Evolutionary conservation across 768 basidiomycete genomes (phyloP), one percentile per base, ranked within the genome.

Genomic region (Suillus paluster): DNA sequence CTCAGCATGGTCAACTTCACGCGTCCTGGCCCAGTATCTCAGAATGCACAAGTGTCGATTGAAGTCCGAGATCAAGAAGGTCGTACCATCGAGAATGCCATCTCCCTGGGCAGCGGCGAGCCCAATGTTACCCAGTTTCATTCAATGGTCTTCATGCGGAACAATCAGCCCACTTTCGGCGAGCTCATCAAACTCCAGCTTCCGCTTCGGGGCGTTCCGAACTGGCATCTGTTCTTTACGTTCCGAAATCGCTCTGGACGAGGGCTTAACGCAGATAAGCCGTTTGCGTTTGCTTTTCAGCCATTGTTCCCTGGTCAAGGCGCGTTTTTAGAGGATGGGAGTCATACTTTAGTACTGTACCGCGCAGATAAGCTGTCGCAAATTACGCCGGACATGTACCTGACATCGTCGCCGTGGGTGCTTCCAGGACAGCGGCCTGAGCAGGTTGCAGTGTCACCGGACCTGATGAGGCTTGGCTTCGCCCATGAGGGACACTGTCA

Each of bases 141-240:
- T 71, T 97, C 96, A 11, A 89, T 96, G 80, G 92, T 98, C 39
- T 97, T 97, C 75, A 84, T 89, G 64, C 86, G 90, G 39, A 97
- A 91, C 71, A 91, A 87, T 64, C 87, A 90, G 66, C 97, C 97
- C 1, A 97, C 94, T 1, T 99, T 89, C 72, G 93, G 94, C 39
- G 97, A 99, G 75, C 84, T 98, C 52, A 84, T 98, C 76, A 99
- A 99, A 74, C 79, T 99, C 17, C 83, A 86, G 63, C 75, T 99
- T 10, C 90, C 93, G 23, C 76, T 81, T 14, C 80, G 87, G 10
- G 84, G 85, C 9, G 81, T 89, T 42, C 87, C 88, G 2, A 83
- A 86, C 45, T 95, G 92, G 86, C 97, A 98, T 71, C 77, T 99
- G 15, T 98, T 97, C 82, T 92, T 99, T 78, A 94, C 94, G 0